Evolutionary conservation across 108 stramenopile genomes (phyloP), one percentile per base, ranked within the genome.

Genomic region (Pinguiococcus pyrenoidosus): DNA sequence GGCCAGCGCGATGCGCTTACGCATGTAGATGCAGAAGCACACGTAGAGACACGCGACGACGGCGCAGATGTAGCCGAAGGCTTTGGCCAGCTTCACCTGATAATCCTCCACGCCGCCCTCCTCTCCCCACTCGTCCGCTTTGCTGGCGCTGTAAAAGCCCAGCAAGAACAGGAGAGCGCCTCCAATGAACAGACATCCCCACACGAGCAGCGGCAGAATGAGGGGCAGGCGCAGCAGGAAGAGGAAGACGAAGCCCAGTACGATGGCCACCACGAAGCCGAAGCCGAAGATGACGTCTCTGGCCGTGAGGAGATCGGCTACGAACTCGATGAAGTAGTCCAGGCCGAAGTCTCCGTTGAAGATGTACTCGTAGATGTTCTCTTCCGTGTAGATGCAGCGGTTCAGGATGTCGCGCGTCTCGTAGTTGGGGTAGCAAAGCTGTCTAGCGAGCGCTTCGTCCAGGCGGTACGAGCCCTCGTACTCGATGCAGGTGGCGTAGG

Each of bases 1-100:
- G n/a, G 90, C 85, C 37, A 85, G 54, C 51, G 77, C 68, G 28
- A 92, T 86, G 17, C 82, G 66, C 29, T 77, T 79, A 24, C 85
- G 74, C 48, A 92, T 57, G 45, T 81, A 84, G 23, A 75, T 49
- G 30, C 81, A 67, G 20, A 85, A 22, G n/a, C 84, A 43, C 2
- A 80, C 17, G 24, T 74, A 62, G 9, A 87, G 22, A 7, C 38
- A 80, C 4, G 61, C 64, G 30, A 80, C 13, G 4, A 37, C 81
- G 44, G 66, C 83, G 28, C 83, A 39, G 9, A 67, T 46, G 52
- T 80, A 82, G 20, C 66, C 44, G 13, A 66, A 44, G n/a, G n/a
- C n/a, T n/a, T n/a, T n/a, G n/a, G n/a, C n/a, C n/a, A n/a, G n/a
- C n/a, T n/a, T n/a, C n/a, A n/a, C n/a, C n/a, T n/a, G 8, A 33